Conservation (phyloP, 345 rosid genomes). For the Boechera stricta region DNA sequence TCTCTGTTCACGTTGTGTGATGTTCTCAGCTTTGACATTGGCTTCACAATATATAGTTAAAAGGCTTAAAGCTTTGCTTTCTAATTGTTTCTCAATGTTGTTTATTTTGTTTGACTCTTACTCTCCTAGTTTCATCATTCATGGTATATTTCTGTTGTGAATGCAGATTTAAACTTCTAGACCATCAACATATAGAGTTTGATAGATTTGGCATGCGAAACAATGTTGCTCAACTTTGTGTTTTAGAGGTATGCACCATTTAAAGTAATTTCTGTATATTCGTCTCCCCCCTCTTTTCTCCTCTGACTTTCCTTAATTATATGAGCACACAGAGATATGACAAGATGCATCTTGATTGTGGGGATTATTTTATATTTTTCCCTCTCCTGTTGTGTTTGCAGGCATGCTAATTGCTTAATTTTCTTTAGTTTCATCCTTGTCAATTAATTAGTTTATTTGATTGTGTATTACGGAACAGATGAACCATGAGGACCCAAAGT, state of each 20-base stretch:
- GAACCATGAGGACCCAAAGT: constrained; percentile 44
- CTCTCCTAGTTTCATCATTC: constrained; percentile 36
- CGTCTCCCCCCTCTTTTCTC: background rate
- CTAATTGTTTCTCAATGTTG: constrained; percentile 5
- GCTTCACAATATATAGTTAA: constrained; percentile 10
- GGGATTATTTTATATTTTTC: background rate
- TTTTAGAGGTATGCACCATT: constrained; percentile 65
- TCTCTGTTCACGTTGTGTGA: constrained; percentile 9
- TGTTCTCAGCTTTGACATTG: constrained; percentile 5
- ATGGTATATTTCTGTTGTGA: constrained; percentile 42
- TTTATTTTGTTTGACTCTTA: constrained; percentile 14
- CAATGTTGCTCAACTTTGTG: constrained; percentile 95
- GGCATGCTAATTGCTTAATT: constrained; percentile 3
- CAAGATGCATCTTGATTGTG: constrained; percentile 22
- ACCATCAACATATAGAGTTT: constrained; percentile 84
- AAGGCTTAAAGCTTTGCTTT: constrained; percentile 6
- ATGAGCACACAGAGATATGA: constrained; percentile 9
- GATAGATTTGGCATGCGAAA: constrained; percentile 79
- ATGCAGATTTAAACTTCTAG: constrained; percentile 78
- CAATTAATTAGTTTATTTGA: constrained; percentile 7
- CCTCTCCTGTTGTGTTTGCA: constrained; percentile 2
- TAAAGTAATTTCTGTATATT: background rate
- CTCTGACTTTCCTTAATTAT: background rate
- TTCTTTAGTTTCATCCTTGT: constrained; percentile 8
- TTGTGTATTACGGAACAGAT: constrained; percentile 48